Evolutionary conservation across 495 filamentous ascomycete genomes (phyloP).

Genomic region (Staphylotrichum longicolle): DNA sequence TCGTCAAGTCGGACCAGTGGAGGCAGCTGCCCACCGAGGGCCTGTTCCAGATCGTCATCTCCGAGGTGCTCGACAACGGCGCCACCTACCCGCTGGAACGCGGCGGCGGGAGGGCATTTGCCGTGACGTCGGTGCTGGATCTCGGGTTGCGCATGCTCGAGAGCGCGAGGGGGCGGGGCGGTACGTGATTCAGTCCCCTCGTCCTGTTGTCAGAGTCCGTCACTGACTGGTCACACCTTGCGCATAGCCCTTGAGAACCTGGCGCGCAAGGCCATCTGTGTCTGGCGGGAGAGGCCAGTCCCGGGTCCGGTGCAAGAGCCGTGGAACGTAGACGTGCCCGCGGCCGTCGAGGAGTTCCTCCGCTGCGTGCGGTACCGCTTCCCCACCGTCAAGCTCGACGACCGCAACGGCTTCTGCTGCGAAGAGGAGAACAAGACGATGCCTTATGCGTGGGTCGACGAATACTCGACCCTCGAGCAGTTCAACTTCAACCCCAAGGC

Average conservation of each 20-base stretch:
- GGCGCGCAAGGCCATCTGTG: conserved; percentile 20
- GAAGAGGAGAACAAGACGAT: conserved; percentile 11
- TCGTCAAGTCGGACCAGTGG: conserved; percentile 15
- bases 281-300: conserved; percentile 22
- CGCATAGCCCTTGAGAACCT: conserved; percentile 21
- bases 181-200: conserved; percentile 3
- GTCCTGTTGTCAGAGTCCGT: too few species aligned
- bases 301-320: conserved; percentile 10
- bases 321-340: conserved; percentile 2
- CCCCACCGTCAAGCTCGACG: conserved; percentile 24
- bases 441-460: conserved; percentile 14
- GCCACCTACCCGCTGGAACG: conserved; percentile 18
- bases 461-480: conserved; percentile 11
- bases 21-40: conserved; percentile 17
- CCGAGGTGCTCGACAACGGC: conserved; percentile 22
- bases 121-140: conserved; percentile 25
- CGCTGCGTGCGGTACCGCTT: conserved; percentile 22
- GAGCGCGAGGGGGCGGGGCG: conserved; percentile 16
- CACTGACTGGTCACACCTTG: background rate
- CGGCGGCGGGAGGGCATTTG: conserved; percentile 19
- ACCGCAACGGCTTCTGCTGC: conserved; percentile 21
- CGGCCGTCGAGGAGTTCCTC: conserved; percentile 23
- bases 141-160: conserved; percentile 28
- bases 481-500: conserved; percentile 22
- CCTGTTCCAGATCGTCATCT: conserved; percentile 25